Conservation (phyloP, 257 asterid genomes). For the Euphrasia confusa region DNA sequence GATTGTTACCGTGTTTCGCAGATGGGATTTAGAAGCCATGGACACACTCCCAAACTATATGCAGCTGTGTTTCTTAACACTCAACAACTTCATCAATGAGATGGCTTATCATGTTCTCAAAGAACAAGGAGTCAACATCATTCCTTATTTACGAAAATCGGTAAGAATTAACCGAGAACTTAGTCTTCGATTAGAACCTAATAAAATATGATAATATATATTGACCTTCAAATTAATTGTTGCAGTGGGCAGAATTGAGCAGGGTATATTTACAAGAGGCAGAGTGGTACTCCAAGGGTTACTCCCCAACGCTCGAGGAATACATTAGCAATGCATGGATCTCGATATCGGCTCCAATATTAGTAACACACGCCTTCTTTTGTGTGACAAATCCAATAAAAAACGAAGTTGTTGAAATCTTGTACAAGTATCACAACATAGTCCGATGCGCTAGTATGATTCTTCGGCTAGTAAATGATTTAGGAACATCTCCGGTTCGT, state of each 20-base stretch:
- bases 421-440: conserved; percentile 26
- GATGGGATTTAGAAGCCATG: conserved; percentile 31
- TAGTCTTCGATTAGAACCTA: no score
- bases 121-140: conserved; percentile 23
- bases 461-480: conserved; percentile 41
- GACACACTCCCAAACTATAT: conserved; percentile 34
- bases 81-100: conserved; percentile 30
- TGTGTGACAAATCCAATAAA: conserved; percentile 31
- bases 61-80: conserved; percentile 34
- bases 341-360: conserved; percentile 33
- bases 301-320: conserved; percentile 35
- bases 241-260: conserved; percentile 37
- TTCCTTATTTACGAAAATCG: conserved; percentile 28
- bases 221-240: neutral
- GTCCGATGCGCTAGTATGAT: conserved; percentile 31
- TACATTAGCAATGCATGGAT: conserved; percentile 45
- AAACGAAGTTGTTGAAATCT: conserved; percentile 23
- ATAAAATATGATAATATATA: no score
- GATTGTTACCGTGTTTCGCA: neutral
- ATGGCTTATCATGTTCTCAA: conserved; percentile 34
- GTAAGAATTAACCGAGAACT: neutral
- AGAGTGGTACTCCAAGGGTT: conserved; percentile 31
- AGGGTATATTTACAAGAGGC: conserved; percentile 32
- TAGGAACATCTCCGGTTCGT: conserved; percentile 45
- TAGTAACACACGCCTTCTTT: conserved; percentile 36